phyloP scores from a whole-genome alignment of 306 rosid species.

The Glycine tomentella region DNA sequence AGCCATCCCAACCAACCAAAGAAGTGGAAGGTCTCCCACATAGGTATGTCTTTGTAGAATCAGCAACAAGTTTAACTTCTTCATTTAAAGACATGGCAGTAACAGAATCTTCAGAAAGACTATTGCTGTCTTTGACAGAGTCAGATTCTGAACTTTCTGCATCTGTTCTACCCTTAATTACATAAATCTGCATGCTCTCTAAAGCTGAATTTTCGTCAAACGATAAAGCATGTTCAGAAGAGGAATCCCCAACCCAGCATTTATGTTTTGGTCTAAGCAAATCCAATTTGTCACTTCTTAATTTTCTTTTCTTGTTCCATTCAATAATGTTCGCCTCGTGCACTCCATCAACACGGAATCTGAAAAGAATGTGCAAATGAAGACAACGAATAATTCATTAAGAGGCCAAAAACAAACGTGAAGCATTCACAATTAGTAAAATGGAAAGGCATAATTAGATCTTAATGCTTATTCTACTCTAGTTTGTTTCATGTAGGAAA shows the following conservation, averaged over 20 bases:
- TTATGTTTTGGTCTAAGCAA: conserved; percentile 66
- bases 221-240: conserved; percentile 41
- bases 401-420: conserved; percentile 5
- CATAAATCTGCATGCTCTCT: conserved; percentile 30
- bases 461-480: not conserved
- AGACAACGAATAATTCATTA: not conserved
- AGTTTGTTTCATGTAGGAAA: not conserved
- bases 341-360: conserved; percentile 45
- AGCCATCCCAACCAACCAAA: no score
- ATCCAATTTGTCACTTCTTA: conserved; percentile 57
- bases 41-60: conserved; percentile 28
- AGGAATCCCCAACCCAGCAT: conserved; percentile 51
- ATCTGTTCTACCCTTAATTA: conserved; percentile 31
- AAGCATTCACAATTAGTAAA: not conserved
- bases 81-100: conserved; percentile 55
- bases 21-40: conserved; percentile 45
- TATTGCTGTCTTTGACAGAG: conserved; percentile 63
- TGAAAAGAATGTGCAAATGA: conserved; percentile 26
- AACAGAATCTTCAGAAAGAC: conserved; percentile 52
- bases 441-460: not conserved
- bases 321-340: conserved; percentile 14
- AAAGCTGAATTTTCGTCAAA: conserved; percentile 42
- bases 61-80: conserved; percentile 44
- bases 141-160: conserved; percentile 45
- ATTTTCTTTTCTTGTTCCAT: conserved; percentile 71